These are phyloP conservation scores for Nicotiana tabacum DNA, from an alignment of 257 asterid species.

Conservation along the genomic window DNA sequence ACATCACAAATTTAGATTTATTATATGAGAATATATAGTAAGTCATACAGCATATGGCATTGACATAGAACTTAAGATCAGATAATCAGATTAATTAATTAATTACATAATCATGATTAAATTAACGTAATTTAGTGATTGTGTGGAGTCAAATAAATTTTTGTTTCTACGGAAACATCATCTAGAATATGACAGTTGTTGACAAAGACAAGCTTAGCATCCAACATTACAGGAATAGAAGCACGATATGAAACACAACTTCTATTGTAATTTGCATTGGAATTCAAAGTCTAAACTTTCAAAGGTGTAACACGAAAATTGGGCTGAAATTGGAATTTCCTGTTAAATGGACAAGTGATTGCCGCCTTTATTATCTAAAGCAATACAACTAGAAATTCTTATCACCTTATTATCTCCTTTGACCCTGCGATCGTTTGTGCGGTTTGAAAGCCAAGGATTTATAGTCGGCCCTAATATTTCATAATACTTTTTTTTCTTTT, in stretches of 20 bases:
- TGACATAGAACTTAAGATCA: too few species aligned
- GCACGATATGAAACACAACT: not conserved
- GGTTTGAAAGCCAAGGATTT: too few species aligned
- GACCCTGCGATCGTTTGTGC: not conserved
- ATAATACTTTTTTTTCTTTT: too few species aligned
- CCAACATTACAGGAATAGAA: not conserved
- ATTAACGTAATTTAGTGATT: not conserved
- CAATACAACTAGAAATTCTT: not conserved
- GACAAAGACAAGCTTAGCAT: not conserved
- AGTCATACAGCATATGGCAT: not conserved
- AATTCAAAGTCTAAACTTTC: not conserved
- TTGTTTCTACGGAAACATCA: not conserved
- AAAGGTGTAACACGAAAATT: not conserved
- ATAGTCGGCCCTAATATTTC: not conserved
- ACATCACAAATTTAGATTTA: not conserved
- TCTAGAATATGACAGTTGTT: not conserved
- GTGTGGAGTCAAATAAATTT: not conserved
- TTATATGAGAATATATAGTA: not conserved
- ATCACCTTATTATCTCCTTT: not conserved
- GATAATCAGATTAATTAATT: too few species aligned
- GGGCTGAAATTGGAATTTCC: not conserved
- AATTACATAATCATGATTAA: not conserved
- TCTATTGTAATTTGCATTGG: not conserved
- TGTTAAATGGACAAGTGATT: not conserved
- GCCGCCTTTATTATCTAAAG: not conserved